Base-by-base conservation (phyloP, 371 early-diverging fungal species). In the Conidiobolus coronatus region DNA sequence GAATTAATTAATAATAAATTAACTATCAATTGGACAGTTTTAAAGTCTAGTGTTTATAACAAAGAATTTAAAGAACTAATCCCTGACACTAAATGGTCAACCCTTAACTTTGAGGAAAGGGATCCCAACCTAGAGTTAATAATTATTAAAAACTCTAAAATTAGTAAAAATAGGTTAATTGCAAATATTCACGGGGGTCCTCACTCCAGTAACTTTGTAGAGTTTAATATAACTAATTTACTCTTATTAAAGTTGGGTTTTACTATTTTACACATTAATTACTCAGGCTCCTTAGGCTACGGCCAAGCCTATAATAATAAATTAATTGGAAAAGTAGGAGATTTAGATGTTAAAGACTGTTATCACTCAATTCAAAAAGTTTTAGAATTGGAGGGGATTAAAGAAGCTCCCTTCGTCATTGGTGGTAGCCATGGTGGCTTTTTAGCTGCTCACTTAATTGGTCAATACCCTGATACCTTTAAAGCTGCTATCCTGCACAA, bases 371-470 rank as follows among this genome's bases (percentile, higher is more conserved):
- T 44, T 22, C 33, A 35, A 34, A 22, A 44, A 35, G 18, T 18
- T 11, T 12, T 22, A 6, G 6, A 18, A 29, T 9, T 3, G 7
- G 34, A 44, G 6, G 24, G 34, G 13, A 17, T 11, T 14, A 20
- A 29, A 6, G 6, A 8, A 8, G 9, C 7, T 15, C 24, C 15
- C 12, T 65, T 60, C 22, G 53, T 71, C 15, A 56, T 67, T 8
- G 83, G 83, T 12, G 83, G 84, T 3, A 70, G 70, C 19, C 82
- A 83, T 47, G 75, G 79, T 13, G 83, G 83, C 1, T 79, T 78
- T 49, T 66, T 77, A 15, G 65, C 68, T 9, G 77, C 71, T 3
- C 67, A 70, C 50, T 50, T 82, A 21, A 53, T 73, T 1, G 78
- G 66, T 0, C 45, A 49, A 39, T 61, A 60, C 38, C 76, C 76